Evolutionary conservation across 225 moss, liverwort and hornwort species (phyloP).

Genomic region (Straminergon stramineum): DNA sequence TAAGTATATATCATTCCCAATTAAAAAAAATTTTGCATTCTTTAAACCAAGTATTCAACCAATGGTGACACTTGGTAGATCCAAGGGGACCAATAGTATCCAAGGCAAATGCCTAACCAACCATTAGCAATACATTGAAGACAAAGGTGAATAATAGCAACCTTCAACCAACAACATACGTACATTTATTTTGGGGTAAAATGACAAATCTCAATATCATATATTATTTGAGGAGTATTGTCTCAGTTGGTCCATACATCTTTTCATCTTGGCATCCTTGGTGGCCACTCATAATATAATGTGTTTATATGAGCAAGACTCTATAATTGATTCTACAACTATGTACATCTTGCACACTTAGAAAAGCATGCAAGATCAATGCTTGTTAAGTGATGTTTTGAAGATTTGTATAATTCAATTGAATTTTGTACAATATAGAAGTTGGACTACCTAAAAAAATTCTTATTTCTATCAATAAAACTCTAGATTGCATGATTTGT

Average conservation of each 20-base stretch:
- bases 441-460: too few species aligned
- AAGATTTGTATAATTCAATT: background rate
- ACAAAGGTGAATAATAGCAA: background rate
- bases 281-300: background rate
- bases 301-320: fast-evolving
- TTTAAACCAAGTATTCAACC: background rate
- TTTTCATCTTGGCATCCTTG: fast-evolving
- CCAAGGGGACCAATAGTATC: background rate
- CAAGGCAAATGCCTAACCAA: fast-evolving
- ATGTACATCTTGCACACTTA: background rate
- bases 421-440: background rate
- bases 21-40: background rate
- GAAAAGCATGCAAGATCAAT: background rate
- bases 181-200: background rate
- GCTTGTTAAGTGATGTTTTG: background rate
- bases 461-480: background rate
- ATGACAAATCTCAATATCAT: background rate
- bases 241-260: fast-evolving
- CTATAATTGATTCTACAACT: background rate
- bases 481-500: background rate
- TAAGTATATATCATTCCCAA: background rate
- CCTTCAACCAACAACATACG: fast-evolving
- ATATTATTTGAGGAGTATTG: fast-evolving
- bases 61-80: background rate
- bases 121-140: background rate